phyloP scores from a whole-genome alignment of 1,284 basidiomycete species.

The Schizophyllum commune region DNA sequence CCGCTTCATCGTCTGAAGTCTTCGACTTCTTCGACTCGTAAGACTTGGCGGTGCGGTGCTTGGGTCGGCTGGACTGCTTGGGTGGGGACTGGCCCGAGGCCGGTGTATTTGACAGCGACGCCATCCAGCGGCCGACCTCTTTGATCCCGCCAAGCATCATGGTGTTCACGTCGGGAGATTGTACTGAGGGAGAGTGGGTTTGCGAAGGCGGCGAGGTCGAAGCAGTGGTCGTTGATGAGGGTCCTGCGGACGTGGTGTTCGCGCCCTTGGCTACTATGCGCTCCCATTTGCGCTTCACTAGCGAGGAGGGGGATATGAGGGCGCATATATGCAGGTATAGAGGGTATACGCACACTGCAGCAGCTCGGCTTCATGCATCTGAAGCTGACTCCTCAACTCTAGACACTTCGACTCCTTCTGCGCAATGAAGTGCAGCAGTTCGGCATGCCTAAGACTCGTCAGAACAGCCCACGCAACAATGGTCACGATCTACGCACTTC shows the following conservation, averaged over 20 bases:
- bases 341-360: slow-evolving; percentile 37
- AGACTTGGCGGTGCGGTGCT: too few species aligned
- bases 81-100: too few species aligned
- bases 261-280: slow-evolving; percentile 35
- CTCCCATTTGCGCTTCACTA: slow-evolving; percentile 77
- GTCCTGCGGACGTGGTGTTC: slow-evolving; percentile 7
- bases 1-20: too few species aligned
- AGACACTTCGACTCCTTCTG: slow-evolving; percentile 78
- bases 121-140: slow-evolving; percentile 39
- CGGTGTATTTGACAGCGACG: slow-evolving; percentile 3
- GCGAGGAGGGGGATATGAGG: background rate
- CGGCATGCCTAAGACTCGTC: slow-evolving; percentile 49
- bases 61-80: too few species aligned
- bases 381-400: slow-evolving; percentile 66
- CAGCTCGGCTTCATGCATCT: slow-evolving; percentile 62
- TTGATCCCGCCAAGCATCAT: background rate
- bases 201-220: slow-evolving; percentile 1
- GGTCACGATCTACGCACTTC: slow-evolving; percentile 32
- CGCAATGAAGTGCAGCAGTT: slow-evolving; percentile 69
- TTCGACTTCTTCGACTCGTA: too few species aligned
- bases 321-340: background rate
- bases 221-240: background rate
- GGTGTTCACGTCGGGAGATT: background rate
- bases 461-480: background rate
- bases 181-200: background rate